Base-by-base conservation (phyloP, 192 early-diverging fungal species). In the Helicostylum pulchrum region DNA sequence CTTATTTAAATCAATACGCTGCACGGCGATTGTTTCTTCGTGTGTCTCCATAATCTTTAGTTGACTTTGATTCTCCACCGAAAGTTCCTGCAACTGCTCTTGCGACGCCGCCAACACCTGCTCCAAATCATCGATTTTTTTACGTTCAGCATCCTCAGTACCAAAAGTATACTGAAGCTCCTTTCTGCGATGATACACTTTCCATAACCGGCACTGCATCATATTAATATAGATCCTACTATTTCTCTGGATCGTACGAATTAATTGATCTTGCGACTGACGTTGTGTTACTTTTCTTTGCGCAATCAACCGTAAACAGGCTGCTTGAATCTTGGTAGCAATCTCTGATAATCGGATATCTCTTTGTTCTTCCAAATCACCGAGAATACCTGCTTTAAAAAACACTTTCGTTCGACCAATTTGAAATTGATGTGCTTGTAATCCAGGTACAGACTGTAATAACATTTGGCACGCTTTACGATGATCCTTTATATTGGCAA, bases 351-450 rank as follows among this genome's bases (percentile, higher is more conserved):
- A 80, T 75, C 89, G 84, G 11, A 84, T 73, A 68, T 99, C 95
- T 46, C 95, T 83, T 2, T 82, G 83, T 71, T 99, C 93, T 75
- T 99, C 97, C 1, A 99, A 82, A 66, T 97, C 91, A 2, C 94
- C 94, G 26, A 97, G 79, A 81, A 98, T 92, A 20, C 93, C 94
- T 20, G 95, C 88, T 5, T 90, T 80, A 88, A 99, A 99, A 74
- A 99, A 99, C 39, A 99, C 92, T 75, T 99, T 98, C 56, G 86
- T 94, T 45, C 81, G 84, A 32, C 97, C 97, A 49, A 99, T 83
- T 7, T 92, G 83, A 68, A 90, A 99, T 73, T 92, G 87, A 11
- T 83, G 83, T 47, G 76, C 69, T 61, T 95, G 94, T 61, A 96
- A 79, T 55, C 81, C 74, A 23, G 92, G 62, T 0, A 78, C 81